Percentiles rank a stretch among this genome's conserved stretches.
Evolutionary conservation across 2,329 filamentous ascomycete species (phyloP).

Genomic region (Annulohypoxylon truncatum): DNA sequence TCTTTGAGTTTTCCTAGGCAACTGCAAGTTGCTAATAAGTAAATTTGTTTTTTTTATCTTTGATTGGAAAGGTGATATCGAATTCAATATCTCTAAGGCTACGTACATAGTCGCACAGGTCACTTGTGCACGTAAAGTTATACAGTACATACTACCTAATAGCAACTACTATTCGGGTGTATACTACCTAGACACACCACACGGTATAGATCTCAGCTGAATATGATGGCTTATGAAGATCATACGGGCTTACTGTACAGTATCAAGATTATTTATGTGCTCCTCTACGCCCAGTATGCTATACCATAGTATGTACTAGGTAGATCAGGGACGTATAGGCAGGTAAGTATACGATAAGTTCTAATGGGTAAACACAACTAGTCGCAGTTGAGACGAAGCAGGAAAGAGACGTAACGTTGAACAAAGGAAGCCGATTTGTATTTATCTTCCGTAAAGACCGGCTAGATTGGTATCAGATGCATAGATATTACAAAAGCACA

Average conservation of each 20-base stretch:
- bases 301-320: background rate
- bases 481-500: conserved; percentile 24
- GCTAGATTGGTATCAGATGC: conserved; percentile 35
- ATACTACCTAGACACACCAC: no score
- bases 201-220: no score
- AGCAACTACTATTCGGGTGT: no score
- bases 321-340: no score
- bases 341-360: background rate
- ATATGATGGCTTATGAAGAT: no score
- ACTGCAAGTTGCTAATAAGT: background rate
- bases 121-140: background rate
- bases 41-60: background rate
- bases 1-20: background rate
- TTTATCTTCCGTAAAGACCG: conserved; percentile 33
- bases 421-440: conserved; percentile 37
- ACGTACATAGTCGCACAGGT: no score
- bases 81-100: background rate
- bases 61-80: background rate
- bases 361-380: background rate
- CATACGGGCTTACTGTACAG: background rate
- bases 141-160: no score
- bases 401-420: conserved; percentile 29
- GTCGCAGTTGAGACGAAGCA: conserved; percentile 11
- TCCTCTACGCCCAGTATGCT: no score
- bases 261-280: no score